Evolutionary conservation across 352 stramenopile genomes (phyloP).

Genomic region (Globisporangium abappressorium): DNA sequence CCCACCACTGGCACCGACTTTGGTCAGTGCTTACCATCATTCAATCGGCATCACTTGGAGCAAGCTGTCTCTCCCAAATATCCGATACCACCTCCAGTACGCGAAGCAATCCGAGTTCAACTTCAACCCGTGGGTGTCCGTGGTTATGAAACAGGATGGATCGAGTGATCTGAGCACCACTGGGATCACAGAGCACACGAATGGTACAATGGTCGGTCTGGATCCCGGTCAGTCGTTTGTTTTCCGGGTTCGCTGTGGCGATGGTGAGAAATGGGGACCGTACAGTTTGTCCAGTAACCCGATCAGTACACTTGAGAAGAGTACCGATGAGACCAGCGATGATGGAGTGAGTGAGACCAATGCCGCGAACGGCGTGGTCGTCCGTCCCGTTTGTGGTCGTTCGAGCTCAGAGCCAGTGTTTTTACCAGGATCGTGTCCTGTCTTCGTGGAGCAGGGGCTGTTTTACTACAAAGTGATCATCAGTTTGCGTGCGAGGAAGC

Average conservation of each 20-base stretch:
- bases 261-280: slow-evolving; percentile 53
- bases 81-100: slow-evolving; percentile 63
- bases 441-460: slow-evolving; percentile 51
- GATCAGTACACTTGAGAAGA: slow-evolving; percentile 56
- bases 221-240: slow-evolving; percentile 50
- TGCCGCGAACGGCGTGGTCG: not conserved
- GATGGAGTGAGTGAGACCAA: not conserved
- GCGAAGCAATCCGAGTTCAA: slow-evolving; percentile 58
- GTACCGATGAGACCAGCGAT: slow-evolving; percentile 3
- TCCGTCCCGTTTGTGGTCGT: not conserved
- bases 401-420: slow-evolving; percentile 29
- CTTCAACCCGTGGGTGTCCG: slow-evolving; percentile 53
- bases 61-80: slow-evolving; percentile 30
- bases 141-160: slow-evolving; percentile 50
- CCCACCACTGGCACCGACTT: slow-evolving; percentile 51
- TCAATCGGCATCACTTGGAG: slow-evolving; percentile 66
- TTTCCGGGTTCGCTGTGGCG: slow-evolving; percentile 63
- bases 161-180: slow-evolving; percentile 36
- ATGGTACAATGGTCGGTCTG: slow-evolving; percentile 63
- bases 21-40: slow-evolving; percentile 61
- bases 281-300: slow-evolving; percentile 60
- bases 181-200: slow-evolving; percentile 47
- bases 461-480: slow-evolving; percentile 68
- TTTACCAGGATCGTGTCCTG: slow-evolving; percentile 56
- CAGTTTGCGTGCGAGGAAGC: slow-evolving; percentile 40